phyloP scores from a whole-genome alignment of 805 yeast species.

The Metschnikowia henanensis region DNA sequence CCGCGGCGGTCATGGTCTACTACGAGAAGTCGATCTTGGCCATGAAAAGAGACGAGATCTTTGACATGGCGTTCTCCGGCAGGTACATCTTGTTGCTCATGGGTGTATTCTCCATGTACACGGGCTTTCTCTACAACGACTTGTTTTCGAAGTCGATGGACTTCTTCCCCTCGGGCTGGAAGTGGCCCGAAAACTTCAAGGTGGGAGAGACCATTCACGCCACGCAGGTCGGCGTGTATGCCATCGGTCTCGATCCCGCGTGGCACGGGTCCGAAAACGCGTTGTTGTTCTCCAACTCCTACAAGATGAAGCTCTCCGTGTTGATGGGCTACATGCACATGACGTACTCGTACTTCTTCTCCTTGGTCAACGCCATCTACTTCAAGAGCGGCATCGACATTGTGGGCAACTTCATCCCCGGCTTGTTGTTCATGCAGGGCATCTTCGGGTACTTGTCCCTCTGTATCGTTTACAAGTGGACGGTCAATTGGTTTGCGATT shows the following conservation, averaged over 20 bases:
- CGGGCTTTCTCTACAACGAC: constrained; percentile 94
- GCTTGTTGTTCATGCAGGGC: constrained; percentile 92
- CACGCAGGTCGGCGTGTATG: constrained; percentile 63
- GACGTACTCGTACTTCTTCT: constrained; percentile 85
- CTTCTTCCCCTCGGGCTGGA: constrained; percentile 87
- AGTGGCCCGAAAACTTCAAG: constrained; percentile 78
- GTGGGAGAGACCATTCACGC: constrained; percentile 73
- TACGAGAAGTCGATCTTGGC: constrained; percentile 71
- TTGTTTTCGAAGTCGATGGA: constrained; percentile 90
- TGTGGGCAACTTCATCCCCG: constrained; percentile 92
- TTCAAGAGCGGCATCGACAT: constrained; percentile 77
- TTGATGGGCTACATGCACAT: constrained; percentile 94
- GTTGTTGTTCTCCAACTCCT: constrained; percentile 87
- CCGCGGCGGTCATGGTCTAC: constrained; percentile 68
- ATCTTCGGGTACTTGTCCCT: constrained; percentile 91
- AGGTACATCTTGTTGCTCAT: constrained; percentile 86
- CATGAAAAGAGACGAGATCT: constrained; percentile 84
- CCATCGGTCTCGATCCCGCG: constrained; percentile 85
- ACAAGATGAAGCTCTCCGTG: constrained; percentile 95
- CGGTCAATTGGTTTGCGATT: constrained; percentile 82
- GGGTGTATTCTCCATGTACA: constrained; percentile 95
- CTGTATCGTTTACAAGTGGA: constrained; percentile 91
- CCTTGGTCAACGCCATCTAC: constrained; percentile 74
- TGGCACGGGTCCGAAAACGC: constrained; percentile 99
- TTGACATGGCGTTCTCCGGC: constrained; percentile 95